phyloP scores from a whole-genome alignment of 805 yeast species.

The Naumovozyma dairenensis region DNA sequence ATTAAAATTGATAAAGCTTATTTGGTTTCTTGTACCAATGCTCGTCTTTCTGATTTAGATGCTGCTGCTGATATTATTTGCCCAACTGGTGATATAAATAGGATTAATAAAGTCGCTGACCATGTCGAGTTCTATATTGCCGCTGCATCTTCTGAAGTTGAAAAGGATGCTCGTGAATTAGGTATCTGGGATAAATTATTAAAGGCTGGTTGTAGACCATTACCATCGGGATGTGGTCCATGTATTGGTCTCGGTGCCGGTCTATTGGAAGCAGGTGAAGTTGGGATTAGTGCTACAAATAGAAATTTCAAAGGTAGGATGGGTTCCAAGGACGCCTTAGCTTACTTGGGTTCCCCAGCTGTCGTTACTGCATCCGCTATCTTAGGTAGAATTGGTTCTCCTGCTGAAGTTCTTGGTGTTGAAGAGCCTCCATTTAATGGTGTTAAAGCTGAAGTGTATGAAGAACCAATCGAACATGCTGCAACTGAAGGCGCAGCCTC shows the following conservation, averaged over 20 bases:
- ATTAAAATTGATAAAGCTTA: slow-evolving; percentile 87
- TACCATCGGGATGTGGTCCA: slow-evolving; percentile 99
- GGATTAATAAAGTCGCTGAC: slow-evolving; percentile 60
- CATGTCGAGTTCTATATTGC: slow-evolving; percentile 95
- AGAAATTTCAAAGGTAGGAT: slow-evolving; percentile 98
- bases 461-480: slow-evolving; percentile 8
- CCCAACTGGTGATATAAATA: slow-evolving; percentile 21
- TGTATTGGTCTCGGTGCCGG: slow-evolving; percentile 98
- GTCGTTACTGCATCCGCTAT: slow-evolving; percentile 98
- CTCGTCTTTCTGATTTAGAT: slow-evolving; percentile 82
- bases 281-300: slow-evolving; percentile 96
- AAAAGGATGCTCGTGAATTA: slow-evolving; percentile 75
- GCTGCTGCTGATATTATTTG: slow-evolving; percentile 87
- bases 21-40: slow-evolving; percentile 95
- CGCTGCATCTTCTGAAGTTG: slow-evolving; percentile 91
- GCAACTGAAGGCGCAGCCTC: slow-evolving; percentile 17
- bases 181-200: slow-evolving; percentile 91
- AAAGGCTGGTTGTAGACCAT: slow-evolving; percentile 87
- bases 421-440: slow-evolving; percentile 42
- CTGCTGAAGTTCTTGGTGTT: slow-evolving; percentile 69
- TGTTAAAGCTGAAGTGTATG: slow-evolving; percentile 32
- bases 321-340: slow-evolving; percentile 96
- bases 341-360: slow-evolving; percentile 93
- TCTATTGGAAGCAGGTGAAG: slow-evolving; percentile 86
- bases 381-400: slow-evolving; percentile 88